Base-by-base conservation (phyloP, 2,329 filamentous ascomycete genomes). In the Penicillium corylophilum region DNA sequence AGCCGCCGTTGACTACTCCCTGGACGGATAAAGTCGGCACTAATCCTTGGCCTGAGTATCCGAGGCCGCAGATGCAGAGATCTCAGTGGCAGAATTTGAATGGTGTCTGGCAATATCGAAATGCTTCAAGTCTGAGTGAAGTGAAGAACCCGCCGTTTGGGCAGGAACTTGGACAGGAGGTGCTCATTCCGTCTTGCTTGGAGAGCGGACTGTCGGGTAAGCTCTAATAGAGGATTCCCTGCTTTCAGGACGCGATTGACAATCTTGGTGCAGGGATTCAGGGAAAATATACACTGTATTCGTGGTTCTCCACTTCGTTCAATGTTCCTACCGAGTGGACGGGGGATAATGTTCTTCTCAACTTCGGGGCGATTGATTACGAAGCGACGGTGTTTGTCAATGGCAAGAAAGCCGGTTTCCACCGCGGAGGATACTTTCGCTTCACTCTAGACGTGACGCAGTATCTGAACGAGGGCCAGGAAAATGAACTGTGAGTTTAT, bases 351-450 rank as follows among this genome's bases (percentile, higher is more conserved):
- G 64, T 78, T 3, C 56, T 79, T 10, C 66, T 80, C 12, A 77
- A 78, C 48, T 80, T 80, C 44, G 78, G 72, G 18, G 78, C 78
- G 4, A 77, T 80, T 7, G 78, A 80, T 54, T 81, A 79, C 51
- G 75, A 79, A 59, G 72, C 74, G 4, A 77, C 74, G 0, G 79
- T 87, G 1, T 86, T 80, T 51, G 71, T 87, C 57, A 86, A 85
- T 56, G 79, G 80, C 2, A 61, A 76, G 22, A 55, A 78, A 18
- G 79, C 78, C 3, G 79, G 76, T 0, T 77, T 76, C 46, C 76
- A 87, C 55, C 72, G 76, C 1, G 85, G 85, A 22, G 85, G 85
- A 0, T 87, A 86, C 60, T 84, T 79, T 61, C 76, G 79, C 23
- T 87, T 87, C 62, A 79, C 75, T 1, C 56, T 86, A 18, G 84